Base-by-base conservation (phyloP, 192 early-diverging fungal species). In the Pilobolus umbonatus region DNA sequence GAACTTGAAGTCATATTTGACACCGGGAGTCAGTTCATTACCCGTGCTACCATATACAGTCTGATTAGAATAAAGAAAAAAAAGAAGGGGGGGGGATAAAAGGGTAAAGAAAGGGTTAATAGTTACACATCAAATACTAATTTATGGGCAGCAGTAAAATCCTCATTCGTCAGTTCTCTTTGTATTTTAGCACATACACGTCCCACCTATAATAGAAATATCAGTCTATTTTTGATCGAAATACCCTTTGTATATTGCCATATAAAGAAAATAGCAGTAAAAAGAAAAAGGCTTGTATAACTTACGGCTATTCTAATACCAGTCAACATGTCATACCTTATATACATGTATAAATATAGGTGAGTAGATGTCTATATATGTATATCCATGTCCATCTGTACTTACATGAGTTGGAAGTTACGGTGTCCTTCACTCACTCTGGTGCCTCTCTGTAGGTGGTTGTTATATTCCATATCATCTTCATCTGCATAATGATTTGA, bases 1-100 rank as follows among this genome's bases (percentile, higher is more conserved):
- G 70, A 98, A 99, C 75, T 99, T 98, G 69, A 98, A 99, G 65
- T 99, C 95, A 75, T 98, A 99, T 53, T 85, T 85, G 26, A 94
- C 88, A n/a, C 87, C 88, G 12, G 97, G 92, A 14, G 93, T 95
- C 71, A 97, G 68, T 70, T 99, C 95, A 67, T 95, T 92, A 29
- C 94, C 94, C 21, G 88, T 89, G 12, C 85, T 87, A 63, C 55
- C 39, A 55, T 25, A 22, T 42, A 1, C 6, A 36, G 38, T 2
- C 22, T n/a, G 38, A 22, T 44, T 52, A 30, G 17, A 32, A n/a
- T n/a, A n/a, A n/a, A n/a, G n/a, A n/a, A n/a, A n/a, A n/a, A n/a
- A n/a, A n/a, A n/a, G n/a, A n/a, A n/a, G n/a, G n/a, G n/a, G n/a
- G n/a, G n/a, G n/a, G n/a, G n/a, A 38, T 38, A 14, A 38, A 38